These are phyloP conservation scores for Hypoxylon sp. DNA, from an alignment of 2,329 filamentous ascomycete species.

Conservation along the genomic window DNA sequence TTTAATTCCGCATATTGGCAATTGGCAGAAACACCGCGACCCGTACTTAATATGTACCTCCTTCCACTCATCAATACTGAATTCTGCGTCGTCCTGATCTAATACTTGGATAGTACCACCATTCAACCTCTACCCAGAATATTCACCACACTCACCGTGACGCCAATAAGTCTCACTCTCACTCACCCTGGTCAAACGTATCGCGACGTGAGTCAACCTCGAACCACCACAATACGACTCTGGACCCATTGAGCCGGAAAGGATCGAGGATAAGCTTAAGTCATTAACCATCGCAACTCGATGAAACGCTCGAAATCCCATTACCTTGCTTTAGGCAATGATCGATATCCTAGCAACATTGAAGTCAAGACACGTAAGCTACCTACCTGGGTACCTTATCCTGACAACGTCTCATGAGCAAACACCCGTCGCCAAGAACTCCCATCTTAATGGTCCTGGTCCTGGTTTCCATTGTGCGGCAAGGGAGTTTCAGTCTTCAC, in stretches of 20 bases:
- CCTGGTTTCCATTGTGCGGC: neutral
- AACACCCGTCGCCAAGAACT: neutral
- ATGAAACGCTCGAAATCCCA: conserved; percentile 10
- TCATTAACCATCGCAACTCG: conserved; percentile 5
- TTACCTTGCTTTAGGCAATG: neutral
- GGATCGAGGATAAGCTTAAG: conserved; percentile 14
- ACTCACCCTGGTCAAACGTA: neutral
- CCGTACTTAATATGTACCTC: neutral
- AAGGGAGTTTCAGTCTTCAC: neutral
- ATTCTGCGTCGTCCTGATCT: neutral
- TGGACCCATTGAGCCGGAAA: neutral
- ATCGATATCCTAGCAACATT: neutral
- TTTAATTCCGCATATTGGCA: neutral
- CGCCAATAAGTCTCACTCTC: neutral
- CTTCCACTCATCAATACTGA: neutral
- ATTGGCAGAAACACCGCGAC: neutral
- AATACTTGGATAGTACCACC: neutral
- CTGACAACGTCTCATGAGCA: neutral
- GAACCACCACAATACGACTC: conserved; percentile 1
- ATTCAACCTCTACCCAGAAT: neutral
- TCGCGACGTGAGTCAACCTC: conserved; percentile 1
- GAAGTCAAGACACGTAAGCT: neutral
- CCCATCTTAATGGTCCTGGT: neutral
- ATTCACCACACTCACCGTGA: neutral
- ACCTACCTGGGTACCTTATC: neutral